Evolutionary conservation across 2,329 filamentous ascomycete species (phyloP), one percentile per base, ranked within the genome.

Genomic region (Sporothrix schenckii): DNA sequence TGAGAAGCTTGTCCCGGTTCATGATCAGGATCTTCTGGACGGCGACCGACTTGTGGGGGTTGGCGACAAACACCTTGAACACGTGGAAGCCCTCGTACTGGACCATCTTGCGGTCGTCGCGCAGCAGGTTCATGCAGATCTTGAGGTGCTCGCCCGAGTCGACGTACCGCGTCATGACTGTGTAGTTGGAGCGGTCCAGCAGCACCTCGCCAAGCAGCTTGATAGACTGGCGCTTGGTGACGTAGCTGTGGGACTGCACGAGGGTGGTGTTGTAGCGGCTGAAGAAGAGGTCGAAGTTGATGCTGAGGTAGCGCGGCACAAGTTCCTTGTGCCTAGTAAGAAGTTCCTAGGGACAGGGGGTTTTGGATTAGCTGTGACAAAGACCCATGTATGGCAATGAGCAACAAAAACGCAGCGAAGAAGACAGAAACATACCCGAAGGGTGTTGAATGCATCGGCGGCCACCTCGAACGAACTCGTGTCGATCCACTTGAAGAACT

Each of bases 21-120:
- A 97, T 97, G 75, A 98, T 90, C 74, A 99, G 83, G 77, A 99
- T 97, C 78, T 94, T 92, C 79, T 97, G 93, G 65, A 99, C 95
- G 47, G 94, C 92, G 72, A 94, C 85, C n/a, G 93, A 97, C 82
- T 99, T 99, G 83, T 98, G 94, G 9, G 95, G 95, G 79, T 99
- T 99, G 72, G 95, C 95, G 69, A 98, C 95, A 80, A 99, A 99
- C 73, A 99, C 94, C 84, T 99, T 99, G 86, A 99, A 99, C 54
- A 99, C 94, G 79, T 99, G 95, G 80, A 99, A 99, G 9, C 94
- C 95, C 80, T 99, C 95, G 79, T 99, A 99, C 81, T 98, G 95
- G 73, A 99, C 95, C 94, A 99, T 99, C 80, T 97, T 95, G 75
- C 94, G 89, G 80, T 98, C 94, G 79, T 98, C 95, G 75, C 93